Conservation (phyloP, 768 basidiomycete genomes). For the Russula earlei region DNA sequence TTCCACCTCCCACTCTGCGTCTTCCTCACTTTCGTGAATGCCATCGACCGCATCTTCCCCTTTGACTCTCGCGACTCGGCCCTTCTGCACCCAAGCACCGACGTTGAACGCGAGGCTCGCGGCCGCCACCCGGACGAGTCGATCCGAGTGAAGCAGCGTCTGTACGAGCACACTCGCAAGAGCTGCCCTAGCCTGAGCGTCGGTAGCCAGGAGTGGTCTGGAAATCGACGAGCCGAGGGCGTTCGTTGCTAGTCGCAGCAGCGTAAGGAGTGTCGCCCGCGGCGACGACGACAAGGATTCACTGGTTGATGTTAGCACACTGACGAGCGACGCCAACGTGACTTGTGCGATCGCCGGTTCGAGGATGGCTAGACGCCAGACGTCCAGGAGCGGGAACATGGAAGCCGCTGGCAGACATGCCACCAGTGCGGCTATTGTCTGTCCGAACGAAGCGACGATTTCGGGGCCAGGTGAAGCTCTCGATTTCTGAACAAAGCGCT, state of each 20-base stretch:
- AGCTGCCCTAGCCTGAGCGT: slow-evolving; percentile 26
- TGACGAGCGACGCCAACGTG: slow-evolving; percentile 37
- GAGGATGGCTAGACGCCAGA: slow-evolving; percentile 72
- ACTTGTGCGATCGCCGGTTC: slow-evolving; percentile 35
- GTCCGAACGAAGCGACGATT: slow-evolving; percentile 28
- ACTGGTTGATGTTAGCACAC: slow-evolving; percentile 31
- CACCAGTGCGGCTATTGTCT: slow-evolving; percentile 35
- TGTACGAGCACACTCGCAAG: slow-evolving; percentile 53
- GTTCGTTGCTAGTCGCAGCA: slow-evolving; percentile 62
- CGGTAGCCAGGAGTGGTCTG: slow-evolving; percentile 32
- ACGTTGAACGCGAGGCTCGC: slow-evolving; percentile 78
- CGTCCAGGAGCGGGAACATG: slow-evolving; percentile 75
- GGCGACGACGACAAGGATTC: slow-evolving; percentile 23
- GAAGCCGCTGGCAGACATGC: slow-evolving; percentile 40
- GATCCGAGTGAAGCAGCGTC: slow-evolving; percentile 59
- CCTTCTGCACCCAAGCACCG: slow-evolving; percentile 55
- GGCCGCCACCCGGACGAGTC: slow-evolving; percentile 61
- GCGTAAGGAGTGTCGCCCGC: slow-evolving; percentile 50
- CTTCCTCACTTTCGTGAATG: slow-evolving; percentile 37
- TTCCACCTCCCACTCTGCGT: slow-evolving; percentile 83
- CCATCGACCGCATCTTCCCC: slow-evolving; percentile 25
- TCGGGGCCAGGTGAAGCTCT: slow-evolving; percentile 16
- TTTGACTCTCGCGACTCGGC: slow-evolving; percentile 37
- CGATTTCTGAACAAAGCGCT: slow-evolving; percentile 35
- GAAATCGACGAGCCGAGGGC: slow-evolving; percentile 42